Evolutionary conservation across 2,329 filamentous ascomycete genomes (phyloP), one percentile per base, ranked within the genome.

Genomic region (Fusarium sp.): DNA sequence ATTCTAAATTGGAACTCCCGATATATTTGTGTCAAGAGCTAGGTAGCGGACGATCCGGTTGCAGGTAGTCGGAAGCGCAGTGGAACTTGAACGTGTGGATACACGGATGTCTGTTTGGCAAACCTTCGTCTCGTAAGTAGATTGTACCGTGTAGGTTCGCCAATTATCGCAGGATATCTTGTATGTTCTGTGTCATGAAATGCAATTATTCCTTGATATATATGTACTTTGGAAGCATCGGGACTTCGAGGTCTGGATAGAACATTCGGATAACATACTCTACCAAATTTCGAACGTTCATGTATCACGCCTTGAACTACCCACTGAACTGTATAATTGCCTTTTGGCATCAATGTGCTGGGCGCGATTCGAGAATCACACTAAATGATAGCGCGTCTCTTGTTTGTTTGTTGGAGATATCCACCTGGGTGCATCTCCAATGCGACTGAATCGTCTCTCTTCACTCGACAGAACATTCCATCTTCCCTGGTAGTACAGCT

Each of bases 151-250:
- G 34, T 37, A 12, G 10, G 6, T 37, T 7, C 3, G 1, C 10
- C 10, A 4, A 5, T 4, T 2, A 4, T 4, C 0, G 11, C 1
- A 4, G 3, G 34, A 0, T 10, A n/a, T 6, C 1, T 11, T 6
- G 6, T 37, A 0, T n/a, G n/a, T n/a, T n/a, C n/a, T n/a, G n/a
- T n/a, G n/a, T n/a, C n/a, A n/a, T n/a, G n/a, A n/a, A n/a, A n/a
- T n/a, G n/a, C n/a, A n/a, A 30, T 30, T 14, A 3, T 14, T 30
- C 7, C 12, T 37, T 0, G n/a, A 6, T 0, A 4, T 11, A 37
- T 0, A 37, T n/a, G 18, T n/a, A 6, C 34, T n/a, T n/a, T 6
- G 6, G 2, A 37, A n/a, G 3, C 18, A n/a, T n/a, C 3, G n/a
- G n/a, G 16, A 11, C 34, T n/a, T 9, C 18, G 11, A 10, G 4